phyloP scores from a whole-genome alignment of 306 rosid genomes.

The Fragaria nilgerrensis region DNA sequence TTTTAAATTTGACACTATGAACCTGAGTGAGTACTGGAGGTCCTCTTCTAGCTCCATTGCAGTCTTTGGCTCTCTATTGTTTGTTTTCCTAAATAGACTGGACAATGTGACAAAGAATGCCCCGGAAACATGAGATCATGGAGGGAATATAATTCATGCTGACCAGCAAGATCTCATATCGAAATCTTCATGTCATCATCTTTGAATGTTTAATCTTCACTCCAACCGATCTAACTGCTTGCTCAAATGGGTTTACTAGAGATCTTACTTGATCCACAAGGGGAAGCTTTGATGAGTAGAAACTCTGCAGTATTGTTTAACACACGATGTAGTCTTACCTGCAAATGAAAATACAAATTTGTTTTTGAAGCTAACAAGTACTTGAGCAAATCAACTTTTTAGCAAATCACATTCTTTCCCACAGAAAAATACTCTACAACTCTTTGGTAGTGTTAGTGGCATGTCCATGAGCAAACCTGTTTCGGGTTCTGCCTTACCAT shows the following conservation, averaged over 20 bases:
- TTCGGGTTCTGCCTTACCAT: conserved; percentile 78
- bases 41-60: conserved; percentile 83
- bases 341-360: conserved; percentile 31
- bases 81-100: conserved; percentile 71
- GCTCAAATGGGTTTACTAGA: conserved; percentile 81
- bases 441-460: conserved; percentile 82
- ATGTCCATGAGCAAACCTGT: conserved; percentile 75
- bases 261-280: conserved; percentile 83
- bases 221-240: conserved; percentile 66
- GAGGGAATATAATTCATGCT: conserved; percentile 81
- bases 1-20: conserved; percentile 84
- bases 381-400: conserved; percentile 8
- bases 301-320: conserved; percentile 72
- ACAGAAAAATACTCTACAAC: conserved; percentile 86
- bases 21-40: conserved; percentile 91
- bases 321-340: conserved; percentile 84
- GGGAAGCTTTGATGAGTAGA: conserved; percentile 58
- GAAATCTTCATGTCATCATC: conserved; percentile 80
- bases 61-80: conserved; percentile 71
- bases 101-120: conserved; percentile 62
- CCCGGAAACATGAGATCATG: conserved; percentile 99
- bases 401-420: conserved; percentile 65
- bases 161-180: conserved; percentile 92
- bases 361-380: background rate
- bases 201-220: conserved; percentile 77